phyloP scores from a whole-genome alignment of 2,329 filamentous ascomycete genomes.

The Colletotrichum brevisporum region DNA sequence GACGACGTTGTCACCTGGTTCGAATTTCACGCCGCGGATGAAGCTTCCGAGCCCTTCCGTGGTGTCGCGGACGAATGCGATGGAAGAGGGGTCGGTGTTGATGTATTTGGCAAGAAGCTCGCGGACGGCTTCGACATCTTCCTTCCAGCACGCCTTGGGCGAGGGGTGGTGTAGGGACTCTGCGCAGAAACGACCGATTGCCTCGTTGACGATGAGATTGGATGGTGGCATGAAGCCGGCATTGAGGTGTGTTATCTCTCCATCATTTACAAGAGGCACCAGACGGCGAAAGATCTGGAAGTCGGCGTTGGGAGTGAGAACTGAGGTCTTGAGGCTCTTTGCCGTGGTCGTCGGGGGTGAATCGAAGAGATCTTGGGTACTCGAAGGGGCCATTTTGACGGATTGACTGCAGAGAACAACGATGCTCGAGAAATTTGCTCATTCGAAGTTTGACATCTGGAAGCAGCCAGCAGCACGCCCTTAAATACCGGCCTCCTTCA shows the following conservation, averaged over 20 bases:
- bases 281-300: slow-evolving; percentile 43
- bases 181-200: slow-evolving; percentile 45
- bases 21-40: slow-evolving; percentile 44
- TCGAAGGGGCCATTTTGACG: slow-evolving; percentile 17
- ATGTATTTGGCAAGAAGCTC: slow-evolving; percentile 47
- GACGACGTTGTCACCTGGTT: slow-evolving; percentile 50
- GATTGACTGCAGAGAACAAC: neutral
- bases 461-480: neutral
- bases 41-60: slow-evolving; percentile 50
- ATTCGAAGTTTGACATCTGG: no score
- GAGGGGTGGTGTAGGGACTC: slow-evolving; percentile 44
- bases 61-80: slow-evolving; percentile 51
- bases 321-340: neutral
- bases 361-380: slow-evolving; percentile 11
- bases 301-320: neutral
- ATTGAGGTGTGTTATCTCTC: slow-evolving; percentile 47
- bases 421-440: neutral
- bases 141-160: slow-evolving; percentile 43
- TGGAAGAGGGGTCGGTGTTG: slow-evolving; percentile 43
- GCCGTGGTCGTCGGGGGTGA: neutral
- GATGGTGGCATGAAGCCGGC: slow-evolving; percentile 49
- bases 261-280: slow-evolving; percentile 42
- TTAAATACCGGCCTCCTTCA: neutral
- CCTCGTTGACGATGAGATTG: slow-evolving; percentile 50
- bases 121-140: slow-evolving; percentile 15